A percentile compares a stretch with the other conserved stretches of the same genome.
Evolutionary conservation across 2,329 filamentous ascomycete genomes (phyloP).

Genomic region (Podosphaera aphanis): DNA sequence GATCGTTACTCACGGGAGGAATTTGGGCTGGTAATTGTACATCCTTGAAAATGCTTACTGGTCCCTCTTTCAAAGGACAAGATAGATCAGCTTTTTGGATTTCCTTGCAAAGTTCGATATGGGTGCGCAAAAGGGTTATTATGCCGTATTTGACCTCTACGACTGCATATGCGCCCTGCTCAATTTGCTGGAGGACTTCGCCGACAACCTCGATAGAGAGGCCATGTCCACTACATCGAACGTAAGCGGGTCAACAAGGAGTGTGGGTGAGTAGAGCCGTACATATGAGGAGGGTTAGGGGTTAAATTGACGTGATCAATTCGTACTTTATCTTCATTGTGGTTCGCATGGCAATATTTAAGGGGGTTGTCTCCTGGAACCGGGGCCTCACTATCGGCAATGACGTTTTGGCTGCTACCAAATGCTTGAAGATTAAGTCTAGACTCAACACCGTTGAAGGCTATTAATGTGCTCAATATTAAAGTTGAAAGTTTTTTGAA

Average conservation of each 20-base stretch:
- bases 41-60: conserved; percentile 49
- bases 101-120: conserved; percentile 71
- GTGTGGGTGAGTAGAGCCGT: conserved; percentile 8
- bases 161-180: conserved; percentile 57
- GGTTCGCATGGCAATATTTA: conserved; percentile 45
- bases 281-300: conserved; percentile 55
- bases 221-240: conserved; percentile 41
- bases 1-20: conserved; percentile 47
- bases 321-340: conserved; percentile 42
- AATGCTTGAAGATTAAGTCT: too few relatives aligned
- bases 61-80: conserved; percentile 69
- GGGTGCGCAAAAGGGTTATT: conserved; percentile 66
- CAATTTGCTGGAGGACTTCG: conserved; percentile 46
- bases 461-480: too few relatives aligned
- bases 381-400: conserved; percentile 18
- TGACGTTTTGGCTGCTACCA: too few relatives aligned
- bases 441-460: too few relatives aligned
- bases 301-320: conserved; percentile 59
- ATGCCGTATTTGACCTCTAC: conserved; percentile 83
- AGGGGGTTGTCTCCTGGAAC: conserved; percentile 57
- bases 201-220: conserved; percentile 63
- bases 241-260: conserved; percentile 7
- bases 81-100: conserved; percentile 67
- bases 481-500: too few relatives aligned
- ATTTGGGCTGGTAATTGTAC: conserved; percentile 72